Base-by-base conservation (phyloP, 1,139 yeast genomes). In the Yamadazyma membranifaciens region DNA sequence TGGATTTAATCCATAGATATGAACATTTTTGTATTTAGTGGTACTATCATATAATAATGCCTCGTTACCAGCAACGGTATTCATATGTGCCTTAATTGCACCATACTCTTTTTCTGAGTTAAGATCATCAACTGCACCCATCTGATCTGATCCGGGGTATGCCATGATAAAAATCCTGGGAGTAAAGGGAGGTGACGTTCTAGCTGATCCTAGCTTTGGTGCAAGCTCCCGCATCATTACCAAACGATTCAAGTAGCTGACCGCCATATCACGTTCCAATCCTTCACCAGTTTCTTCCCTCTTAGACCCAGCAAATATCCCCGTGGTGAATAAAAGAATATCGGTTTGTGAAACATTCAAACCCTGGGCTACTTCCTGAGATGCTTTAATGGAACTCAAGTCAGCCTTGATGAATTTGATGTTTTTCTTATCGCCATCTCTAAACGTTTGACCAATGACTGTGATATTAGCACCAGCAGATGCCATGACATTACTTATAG, bases 61-160 rank as follows among this genome's bases (percentile, higher is more conserved):
- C 44, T 66, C 71, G 39, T 66, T 66, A 3, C 67, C 68, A 4
- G 69, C 70, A 13, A 66, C 69, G 0, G 70, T 65, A 37, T 51
- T 63, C 62, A 57, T 55, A 42, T 66, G 71, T 2, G 67, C 56
- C 12, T 38, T 41, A 32, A 46, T 35, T 9, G 51, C 50, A 5
- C 51, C 49, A 44, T 65, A 65, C 31, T 54, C 50, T 15, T 32
- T 17, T 17, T 61, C 67, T 11, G 56, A 54, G 40, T 65, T 65
- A 37, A 63, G 43, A 44, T 65, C 67, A 13, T 59, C 59, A 20
- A 54, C 47, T 6, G 47, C 43, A 6, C 70, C 71, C 34, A 56
- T 11, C 36, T 59, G 49, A 24, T 52, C 54, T 14, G 47, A 45
- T 4, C 71, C 71, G 2, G 71, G 70, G 39, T 44, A 65, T 2